A percentile compares a stretch with the other conserved stretches of the same genome.
These are phyloP conservation scores for Suhomyces bribrorum DNA, from an alignment of 1,139 yeast species.

Conservation along the genomic window DNA sequence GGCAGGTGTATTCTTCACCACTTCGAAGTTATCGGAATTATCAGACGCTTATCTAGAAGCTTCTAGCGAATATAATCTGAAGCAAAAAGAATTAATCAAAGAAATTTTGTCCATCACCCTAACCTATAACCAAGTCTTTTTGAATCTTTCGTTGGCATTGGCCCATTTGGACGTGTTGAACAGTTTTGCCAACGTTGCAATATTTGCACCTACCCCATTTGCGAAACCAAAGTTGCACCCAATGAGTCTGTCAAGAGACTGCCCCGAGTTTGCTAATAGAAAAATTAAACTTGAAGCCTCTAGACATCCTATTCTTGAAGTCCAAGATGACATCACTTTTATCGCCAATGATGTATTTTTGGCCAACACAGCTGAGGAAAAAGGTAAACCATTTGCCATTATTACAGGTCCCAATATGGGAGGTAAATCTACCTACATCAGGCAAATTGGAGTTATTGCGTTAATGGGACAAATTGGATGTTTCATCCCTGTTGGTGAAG, in stretches of 20 bases:
- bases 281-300: conserved; percentile 64
- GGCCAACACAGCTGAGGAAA: conserved; percentile 30
- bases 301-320: conserved; percentile 92
- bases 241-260: conserved; percentile 30
- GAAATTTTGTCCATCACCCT: conserved; percentile 80
- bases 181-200: conserved; percentile 83
- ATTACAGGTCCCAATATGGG: conserved; percentile 99
- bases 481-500: conserved; percentile 64
- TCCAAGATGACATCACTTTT: conserved; percentile 82
- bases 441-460: conserved; percentile 88
- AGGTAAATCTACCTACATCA: conserved; percentile 91
- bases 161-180: conserved; percentile 82
- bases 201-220: conserved; percentile 81
- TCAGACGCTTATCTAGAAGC: conserved; percentile 61
- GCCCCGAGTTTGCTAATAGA: conserved; percentile 42
- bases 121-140: conserved; percentile 78
- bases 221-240: conserved; percentile 67
- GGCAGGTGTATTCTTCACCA: conserved; percentile 91
- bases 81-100: conserved; percentile 74
- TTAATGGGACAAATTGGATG: conserved; percentile 92
- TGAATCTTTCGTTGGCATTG: conserved; percentile 60
- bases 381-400: conserved; percentile 65
- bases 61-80: conserved; percentile 65
- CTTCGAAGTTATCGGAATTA: conserved; percentile 58
- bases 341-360: conserved; percentile 82